Evolutionary conservation across 441 rosid species (phyloP).

Genomic region (Populus hybrid): DNA sequence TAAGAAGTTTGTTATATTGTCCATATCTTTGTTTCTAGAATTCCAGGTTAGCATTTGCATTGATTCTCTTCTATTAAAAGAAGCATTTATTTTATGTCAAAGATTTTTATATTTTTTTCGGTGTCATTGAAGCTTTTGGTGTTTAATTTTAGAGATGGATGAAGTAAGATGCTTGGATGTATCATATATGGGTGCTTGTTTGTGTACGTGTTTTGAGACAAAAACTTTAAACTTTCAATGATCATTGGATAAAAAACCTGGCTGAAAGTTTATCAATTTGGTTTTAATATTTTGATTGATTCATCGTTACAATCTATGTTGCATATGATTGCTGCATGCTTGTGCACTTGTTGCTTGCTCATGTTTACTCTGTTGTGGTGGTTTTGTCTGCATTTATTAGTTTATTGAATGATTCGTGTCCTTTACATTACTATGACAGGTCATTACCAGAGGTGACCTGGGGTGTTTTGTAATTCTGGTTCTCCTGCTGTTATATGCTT

Average conservation of each 20-base stretch:
- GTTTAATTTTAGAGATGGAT: background rate
- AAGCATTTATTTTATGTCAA: constrained; percentile 5
- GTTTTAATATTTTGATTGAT: background rate
- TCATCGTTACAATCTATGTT: background rate
- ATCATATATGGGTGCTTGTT: background rate
- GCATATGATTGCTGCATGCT: constrained; percentile 24
- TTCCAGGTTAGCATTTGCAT: background rate
- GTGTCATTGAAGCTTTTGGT: background rate
- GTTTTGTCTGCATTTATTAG: constrained; percentile 21
- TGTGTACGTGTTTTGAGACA: background rate
- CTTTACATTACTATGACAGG: constrained; percentile 8
- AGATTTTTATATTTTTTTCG: background rate
- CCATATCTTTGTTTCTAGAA: background rate
- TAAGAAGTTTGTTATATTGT: constrained; percentile 17
- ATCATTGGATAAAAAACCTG: background rate
- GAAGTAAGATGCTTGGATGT: background rate
- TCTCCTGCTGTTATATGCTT: background rate
- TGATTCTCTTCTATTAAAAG: background rate
- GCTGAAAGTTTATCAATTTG: background rate
- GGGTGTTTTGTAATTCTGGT: background rate
- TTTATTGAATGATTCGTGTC: constrained; percentile 18
- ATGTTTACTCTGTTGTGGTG: constrained; percentile 1
- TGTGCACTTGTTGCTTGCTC: constrained; percentile 30
- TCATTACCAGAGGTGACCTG: background rate
- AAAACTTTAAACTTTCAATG: background rate